Evolutionary conservation across 108 stramenopile species (phyloP).

Genomic region (Nitzschia palea): DNA sequence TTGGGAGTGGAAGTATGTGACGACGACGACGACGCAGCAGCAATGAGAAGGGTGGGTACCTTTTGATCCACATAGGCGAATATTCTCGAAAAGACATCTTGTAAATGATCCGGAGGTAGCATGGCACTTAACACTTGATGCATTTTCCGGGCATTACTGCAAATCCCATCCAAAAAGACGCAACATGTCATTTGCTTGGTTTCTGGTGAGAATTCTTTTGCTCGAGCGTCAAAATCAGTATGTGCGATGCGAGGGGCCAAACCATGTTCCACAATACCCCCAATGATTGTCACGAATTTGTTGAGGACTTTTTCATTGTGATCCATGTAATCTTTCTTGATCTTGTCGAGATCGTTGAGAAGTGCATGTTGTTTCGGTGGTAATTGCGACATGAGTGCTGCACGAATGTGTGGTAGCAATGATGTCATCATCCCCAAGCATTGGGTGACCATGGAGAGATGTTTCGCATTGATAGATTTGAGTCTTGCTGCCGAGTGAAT

Average conservation of each 20-base stretch:
- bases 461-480: constrained; percentile 94
- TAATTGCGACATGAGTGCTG: constrained; percentile 91
- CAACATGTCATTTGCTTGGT: constrained; percentile 40
- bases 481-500: constrained; percentile 89
- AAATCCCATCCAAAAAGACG: constrained; percentile 88
- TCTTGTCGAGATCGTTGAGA: constrained; percentile 88
- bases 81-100: constrained; percentile 92
- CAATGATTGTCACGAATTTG: constrained; percentile 96
- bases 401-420: constrained; percentile 89
- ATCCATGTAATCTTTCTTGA: constrained; percentile 85
- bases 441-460: constrained; percentile 91
- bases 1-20: constrained; percentile 7
- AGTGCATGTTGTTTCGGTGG: constrained; percentile 90
- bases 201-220: constrained; percentile 27
- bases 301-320: constrained; percentile 91
- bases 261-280: constrained; percentile 89
- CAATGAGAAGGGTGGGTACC: constrained; percentile 63
- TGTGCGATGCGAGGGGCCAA: constrained; percentile 64
- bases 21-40: constrained; percentile 39
- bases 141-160: constrained; percentile 86
- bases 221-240: constrained; percentile 77
- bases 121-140: constrained; percentile 89
- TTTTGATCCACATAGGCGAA: constrained; percentile 88
- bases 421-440: constrained; percentile 84
- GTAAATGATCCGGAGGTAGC: constrained; percentile 89